phyloP scores from a whole-genome alignment of 306 rosid species.

The Vachellia collinsii region DNA sequence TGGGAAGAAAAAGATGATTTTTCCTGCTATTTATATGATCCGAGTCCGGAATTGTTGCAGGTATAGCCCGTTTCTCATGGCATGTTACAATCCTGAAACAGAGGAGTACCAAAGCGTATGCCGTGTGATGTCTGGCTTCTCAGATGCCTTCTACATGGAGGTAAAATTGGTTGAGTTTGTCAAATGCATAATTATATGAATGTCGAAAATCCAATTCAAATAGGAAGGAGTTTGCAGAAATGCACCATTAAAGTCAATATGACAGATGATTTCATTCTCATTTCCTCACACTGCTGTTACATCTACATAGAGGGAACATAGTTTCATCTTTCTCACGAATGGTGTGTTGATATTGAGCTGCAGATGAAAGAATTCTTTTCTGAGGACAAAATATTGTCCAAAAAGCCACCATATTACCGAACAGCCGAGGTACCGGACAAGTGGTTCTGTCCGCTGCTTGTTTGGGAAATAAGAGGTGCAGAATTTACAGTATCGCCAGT shows the following conservation, averaged over 20 bases:
- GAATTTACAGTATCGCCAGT: constrained; percentile 89
- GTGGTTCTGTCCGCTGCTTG: constrained; percentile 76
- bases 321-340: constrained; percentile 27
- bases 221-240: not conserved
- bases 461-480: constrained; percentile 92
- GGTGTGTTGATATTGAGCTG: constrained; percentile 37
- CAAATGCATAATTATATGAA: not conserved
- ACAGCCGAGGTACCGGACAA: constrained; percentile 77
- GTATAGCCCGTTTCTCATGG: constrained; percentile 97
- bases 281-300: not conserved
- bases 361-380: constrained; percentile 85
- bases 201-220: not conserved
- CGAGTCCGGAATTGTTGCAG: constrained; percentile 50
- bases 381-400: constrained; percentile 65
- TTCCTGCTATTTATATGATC: constrained; percentile 16
- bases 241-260: not conserved
- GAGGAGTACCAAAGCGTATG: constrained; percentile 94
- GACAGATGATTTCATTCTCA: not conserved
- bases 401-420: constrained; percentile 77
- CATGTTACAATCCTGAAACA: constrained; percentile 84
- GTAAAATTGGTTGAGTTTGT: constrained; percentile 40
- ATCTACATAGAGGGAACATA: constrained; percentile 18
- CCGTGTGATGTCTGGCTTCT: constrained; percentile 95
- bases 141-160: constrained; percentile 83
- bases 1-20: not conserved